phyloP scores from a whole-genome alignment of 257 asterid species.

The Ajuga chamaepitys region DNA sequence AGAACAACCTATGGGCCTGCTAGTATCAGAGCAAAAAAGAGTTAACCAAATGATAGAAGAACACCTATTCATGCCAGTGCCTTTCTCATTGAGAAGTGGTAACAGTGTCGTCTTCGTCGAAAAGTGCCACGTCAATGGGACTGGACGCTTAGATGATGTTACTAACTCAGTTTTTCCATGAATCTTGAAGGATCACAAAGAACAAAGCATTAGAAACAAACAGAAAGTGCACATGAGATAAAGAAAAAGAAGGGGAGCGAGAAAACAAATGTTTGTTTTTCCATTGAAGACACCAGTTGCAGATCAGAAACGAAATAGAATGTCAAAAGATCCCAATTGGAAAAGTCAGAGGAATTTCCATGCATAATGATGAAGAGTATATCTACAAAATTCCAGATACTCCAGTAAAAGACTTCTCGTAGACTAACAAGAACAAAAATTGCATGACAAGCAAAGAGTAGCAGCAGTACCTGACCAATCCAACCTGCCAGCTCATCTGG shows the following conservation, averaged over 20 bases:
- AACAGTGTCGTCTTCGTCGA: constrained; percentile 71
- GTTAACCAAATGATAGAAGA: constrained; percentile 6
- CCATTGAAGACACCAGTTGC: background rate
- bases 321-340: background rate
- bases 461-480: constrained; percentile 87
- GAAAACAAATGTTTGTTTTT: constrained; percentile 1
- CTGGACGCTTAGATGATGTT: constrained; percentile 89
- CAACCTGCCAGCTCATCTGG: constrained; percentile 99
- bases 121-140: constrained; percentile 94
- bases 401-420: background rate
- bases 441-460: constrained; percentile 15
- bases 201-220: constrained; percentile 18
- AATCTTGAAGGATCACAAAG: constrained; percentile 47
- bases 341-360: constrained; percentile 2
- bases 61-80: constrained; percentile 92
- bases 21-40: background rate
- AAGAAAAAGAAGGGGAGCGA: background rate
- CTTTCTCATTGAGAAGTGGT: constrained; percentile 91
- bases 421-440: constrained; percentile 11
- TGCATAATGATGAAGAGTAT: background rate
- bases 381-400: constrained; percentile 4
- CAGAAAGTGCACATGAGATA: background rate
- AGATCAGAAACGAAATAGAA: constrained; percentile 1
- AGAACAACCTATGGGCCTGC: constrained; percentile 7
- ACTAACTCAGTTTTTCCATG: constrained; percentile 97